phyloP scores from a whole-genome alignment of 805 yeast species.

The Suhomyces vadensis region DNA sequence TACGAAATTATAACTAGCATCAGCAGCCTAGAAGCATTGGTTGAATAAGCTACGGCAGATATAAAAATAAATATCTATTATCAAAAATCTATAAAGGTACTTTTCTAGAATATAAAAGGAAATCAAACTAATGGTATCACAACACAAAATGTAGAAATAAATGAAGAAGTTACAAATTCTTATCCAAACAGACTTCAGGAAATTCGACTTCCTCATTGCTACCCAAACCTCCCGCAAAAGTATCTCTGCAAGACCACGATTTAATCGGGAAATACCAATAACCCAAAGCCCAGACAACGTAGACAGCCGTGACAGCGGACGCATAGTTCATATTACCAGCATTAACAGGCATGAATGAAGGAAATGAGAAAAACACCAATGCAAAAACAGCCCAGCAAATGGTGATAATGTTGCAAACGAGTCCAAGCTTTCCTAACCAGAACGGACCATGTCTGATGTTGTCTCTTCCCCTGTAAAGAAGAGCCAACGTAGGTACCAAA shows the following conservation, averaged over 20 bases:
- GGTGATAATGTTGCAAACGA: slow-evolving; percentile 34
- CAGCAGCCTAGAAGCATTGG: too few species aligned
- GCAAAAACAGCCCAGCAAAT: slow-evolving; percentile 39
- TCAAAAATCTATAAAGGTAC: not conserved
- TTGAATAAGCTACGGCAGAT: not conserved
- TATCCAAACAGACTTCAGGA: slow-evolving; percentile 41
- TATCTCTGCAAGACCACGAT: slow-evolving; percentile 37
- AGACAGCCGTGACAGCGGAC: slow-evolving; percentile 29
- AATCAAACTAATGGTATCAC: not conserved
- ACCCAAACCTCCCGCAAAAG: slow-evolving; percentile 44
- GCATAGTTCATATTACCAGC: slow-evolving; percentile 32
- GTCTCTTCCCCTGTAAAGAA: slow-evolving; percentile 38
- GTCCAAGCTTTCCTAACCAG: slow-evolving; percentile 42
- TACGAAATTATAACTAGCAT: too few species aligned
- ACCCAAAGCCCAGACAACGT: slow-evolving; percentile 34
- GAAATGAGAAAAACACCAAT: slow-evolving; percentile 41
- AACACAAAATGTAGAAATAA: not conserved
- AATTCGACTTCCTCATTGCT: slow-evolving; percentile 44
- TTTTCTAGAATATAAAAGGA: not conserved
- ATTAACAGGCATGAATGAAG: slow-evolving; percentile 30
- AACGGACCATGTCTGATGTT: slow-evolving; percentile 42
- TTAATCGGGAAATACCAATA: slow-evolving; percentile 47
- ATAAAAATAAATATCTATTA: not conserved
- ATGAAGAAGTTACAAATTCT: slow-evolving; percentile 18
- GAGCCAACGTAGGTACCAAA: slow-evolving; percentile 36